Base-by-base conservation (phyloP, 2,329 filamentous ascomycete species). In the Hypomyces perniciosus region DNA sequence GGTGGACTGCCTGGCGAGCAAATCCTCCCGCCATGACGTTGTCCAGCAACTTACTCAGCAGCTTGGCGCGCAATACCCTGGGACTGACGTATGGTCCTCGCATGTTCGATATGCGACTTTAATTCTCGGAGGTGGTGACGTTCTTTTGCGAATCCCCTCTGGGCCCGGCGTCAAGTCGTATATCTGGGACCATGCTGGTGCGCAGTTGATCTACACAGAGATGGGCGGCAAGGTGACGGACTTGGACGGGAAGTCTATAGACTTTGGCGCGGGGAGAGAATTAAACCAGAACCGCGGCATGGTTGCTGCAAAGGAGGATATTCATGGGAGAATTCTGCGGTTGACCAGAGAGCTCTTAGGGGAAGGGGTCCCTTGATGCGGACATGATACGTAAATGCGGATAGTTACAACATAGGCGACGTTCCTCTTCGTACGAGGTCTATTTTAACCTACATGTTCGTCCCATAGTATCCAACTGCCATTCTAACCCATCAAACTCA, bases 161-260 rank as follows among this genome's bases (percentile, higher is more conserved):
- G 50, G 48, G 1, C 39, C 39, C 12, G 48, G 45, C 6, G 51
- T 57, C 13, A 55, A 53, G 34, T 64, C 66, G 50, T 67, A 61
- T 46, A 59, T 70, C 35, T 72, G 78, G 79, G 79, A 82, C 54
- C 79, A 82, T 54, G 78, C 78, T 0, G 79, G 78, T 5, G 77
- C 78, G 1, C 79, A 81, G 71, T 65, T 82, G 51, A 65, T 81
- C 30, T 76, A 79, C 50, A 73, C 77, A 50, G 79, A 82, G 62
- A 65, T 75, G 1, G 79, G 79, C 1, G 79, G 79, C 20, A 68
- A 65, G 50, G 68, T 81, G 42, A 80, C 77, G 0, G 79, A 82
- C 48, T 64, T 72, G 48, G 66, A 72, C 13, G 69, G 68, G 6
- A 56, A 56, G 40, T 48, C 54, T 1, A 63, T 70, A 3, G 65